These are phyloP conservation scores for Aspergillus arachidicola DNA, from an alignment of 2,329 filamentous ascomycete genomes.

Conservation along the genomic window DNA sequence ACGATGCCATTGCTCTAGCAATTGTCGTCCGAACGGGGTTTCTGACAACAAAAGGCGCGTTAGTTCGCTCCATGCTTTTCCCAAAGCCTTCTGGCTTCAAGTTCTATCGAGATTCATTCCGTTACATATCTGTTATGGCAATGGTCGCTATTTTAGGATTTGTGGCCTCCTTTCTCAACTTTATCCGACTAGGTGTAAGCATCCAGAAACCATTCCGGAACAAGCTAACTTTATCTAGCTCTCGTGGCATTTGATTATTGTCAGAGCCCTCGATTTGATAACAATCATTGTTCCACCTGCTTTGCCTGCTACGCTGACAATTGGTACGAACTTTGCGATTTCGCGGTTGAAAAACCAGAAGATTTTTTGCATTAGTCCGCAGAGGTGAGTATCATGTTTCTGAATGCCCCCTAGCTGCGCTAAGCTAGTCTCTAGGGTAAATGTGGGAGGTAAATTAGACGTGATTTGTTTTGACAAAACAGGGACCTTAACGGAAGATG, in stretches of 20 bases:
- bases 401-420: not conserved
- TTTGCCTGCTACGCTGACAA: conserved; percentile 89
- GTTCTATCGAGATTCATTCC: conserved; percentile 96
- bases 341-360: conserved; percentile 81
- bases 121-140: conserved; percentile 97
- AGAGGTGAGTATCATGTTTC: conserved; percentile 51
- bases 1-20: conserved; percentile 87
- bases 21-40: conserved; percentile 94
- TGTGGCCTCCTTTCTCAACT: conserved; percentile 88
- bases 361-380: conserved; percentile 97
- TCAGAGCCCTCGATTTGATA: conserved; percentile 90
- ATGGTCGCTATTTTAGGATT: conserved; percentile 84
- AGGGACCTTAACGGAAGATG: conserved; percentile 95
- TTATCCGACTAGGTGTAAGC: conserved; percentile 71
- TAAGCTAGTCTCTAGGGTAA: conserved; percentile 62
- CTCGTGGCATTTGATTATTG: conserved; percentile 86
- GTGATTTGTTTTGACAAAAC: conserved; percentile 99
- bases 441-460: conserved; percentile 93
- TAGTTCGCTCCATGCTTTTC: conserved; percentile 97
- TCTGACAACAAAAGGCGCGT: conserved; percentile 93
- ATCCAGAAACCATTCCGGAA: not conserved
- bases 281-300: conserved; percentile 97
- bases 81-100: conserved; percentile 98
- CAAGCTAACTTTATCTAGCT: conserved; percentile 50
- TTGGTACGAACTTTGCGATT: conserved; percentile 94